Percentiles rank a stretch among this genome's conserved stretches.
Conservation (phyloP, 2,329 filamentous ascomycete species). For the Monilinia aucupariae region DNA sequence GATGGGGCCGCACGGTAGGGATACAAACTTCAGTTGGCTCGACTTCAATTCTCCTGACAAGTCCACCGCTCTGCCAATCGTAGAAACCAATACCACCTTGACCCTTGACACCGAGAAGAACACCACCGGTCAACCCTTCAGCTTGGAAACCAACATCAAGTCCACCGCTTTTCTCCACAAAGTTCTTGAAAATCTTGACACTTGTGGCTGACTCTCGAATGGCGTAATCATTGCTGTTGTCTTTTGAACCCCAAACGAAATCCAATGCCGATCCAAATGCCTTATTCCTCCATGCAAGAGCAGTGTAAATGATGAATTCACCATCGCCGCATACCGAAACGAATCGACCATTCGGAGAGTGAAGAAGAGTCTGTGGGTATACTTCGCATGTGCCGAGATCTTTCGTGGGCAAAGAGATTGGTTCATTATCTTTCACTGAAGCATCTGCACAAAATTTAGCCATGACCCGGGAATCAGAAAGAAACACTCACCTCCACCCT, state of each 20-base stretch:
- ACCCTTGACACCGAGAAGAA: slow-evolving; percentile 88
- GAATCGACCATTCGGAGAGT: slow-evolving; percentile 92
- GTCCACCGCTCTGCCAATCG: slow-evolving; percentile 85
- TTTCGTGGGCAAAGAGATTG: slow-evolving; percentile 82
- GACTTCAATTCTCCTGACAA: slow-evolving; percentile 88
- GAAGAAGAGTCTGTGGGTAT: slow-evolving; percentile 87
- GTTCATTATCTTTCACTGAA: slow-evolving; percentile 78
- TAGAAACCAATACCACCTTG: slow-evolving; percentile 94
- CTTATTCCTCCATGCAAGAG: slow-evolving; percentile 94
- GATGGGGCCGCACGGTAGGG: background rate
- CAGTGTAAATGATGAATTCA: slow-evolving; percentile 98
- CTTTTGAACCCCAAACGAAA: slow-evolving; percentile 95
- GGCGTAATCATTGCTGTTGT: slow-evolving; percentile 97
- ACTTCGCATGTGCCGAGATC: slow-evolving; percentile 95
- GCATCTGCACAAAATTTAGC: slow-evolving; percentile 52
- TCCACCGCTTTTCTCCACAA: slow-evolving; percentile 82
- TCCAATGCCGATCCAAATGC: slow-evolving; percentile 92
- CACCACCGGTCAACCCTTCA: slow-evolving; percentile 82
- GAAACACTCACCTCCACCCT: slow-evolving; percentile 59
- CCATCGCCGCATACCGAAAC: slow-evolving; percentile 90
- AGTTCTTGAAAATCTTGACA: slow-evolving; percentile 97
- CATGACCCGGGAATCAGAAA: background rate
- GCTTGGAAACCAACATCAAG: slow-evolving; percentile 94
- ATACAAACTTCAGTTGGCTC: slow-evolving; percentile 47
- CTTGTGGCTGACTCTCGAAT: slow-evolving; percentile 91